phyloP scores from a whole-genome alignment of 768 basidiomycete genomes.

The Tylopilus felleus region DNA sequence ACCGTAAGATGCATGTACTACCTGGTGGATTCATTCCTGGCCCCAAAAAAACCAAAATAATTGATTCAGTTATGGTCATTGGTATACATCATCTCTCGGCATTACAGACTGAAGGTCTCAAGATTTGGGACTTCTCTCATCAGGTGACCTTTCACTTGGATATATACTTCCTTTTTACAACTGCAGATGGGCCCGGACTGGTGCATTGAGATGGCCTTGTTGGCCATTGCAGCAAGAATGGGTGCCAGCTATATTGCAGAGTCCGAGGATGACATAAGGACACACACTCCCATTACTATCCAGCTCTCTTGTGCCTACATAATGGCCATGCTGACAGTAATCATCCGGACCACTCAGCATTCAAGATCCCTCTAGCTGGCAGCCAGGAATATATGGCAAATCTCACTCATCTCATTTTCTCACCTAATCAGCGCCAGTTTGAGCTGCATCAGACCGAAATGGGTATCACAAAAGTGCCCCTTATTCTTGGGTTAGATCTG shows the following conservation, averaged over 20 bases:
- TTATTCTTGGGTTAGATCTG: background rate
- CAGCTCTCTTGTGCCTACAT: background rate
- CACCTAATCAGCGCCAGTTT: no score
- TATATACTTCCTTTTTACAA: background rate
- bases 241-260: background rate
- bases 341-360: background rate
- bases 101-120: background rate
- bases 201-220: background rate
- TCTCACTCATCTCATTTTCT: no score
- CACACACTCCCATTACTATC: background rate
- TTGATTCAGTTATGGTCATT: background rate
- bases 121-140: background rate
- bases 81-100: background rate
- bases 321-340: background rate
- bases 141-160: background rate
- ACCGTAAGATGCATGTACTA: background rate
- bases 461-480: background rate
- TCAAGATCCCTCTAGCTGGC: background rate
- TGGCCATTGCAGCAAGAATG: background rate
- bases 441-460: background rate
- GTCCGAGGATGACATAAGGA: background rate
- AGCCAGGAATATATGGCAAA: no score
- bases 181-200: background rate
- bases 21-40: background rate
- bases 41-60: background rate